Evolutionary conservation across 305 asterid species (phyloP).

Genomic region (Fraxinus velutina): DNA sequence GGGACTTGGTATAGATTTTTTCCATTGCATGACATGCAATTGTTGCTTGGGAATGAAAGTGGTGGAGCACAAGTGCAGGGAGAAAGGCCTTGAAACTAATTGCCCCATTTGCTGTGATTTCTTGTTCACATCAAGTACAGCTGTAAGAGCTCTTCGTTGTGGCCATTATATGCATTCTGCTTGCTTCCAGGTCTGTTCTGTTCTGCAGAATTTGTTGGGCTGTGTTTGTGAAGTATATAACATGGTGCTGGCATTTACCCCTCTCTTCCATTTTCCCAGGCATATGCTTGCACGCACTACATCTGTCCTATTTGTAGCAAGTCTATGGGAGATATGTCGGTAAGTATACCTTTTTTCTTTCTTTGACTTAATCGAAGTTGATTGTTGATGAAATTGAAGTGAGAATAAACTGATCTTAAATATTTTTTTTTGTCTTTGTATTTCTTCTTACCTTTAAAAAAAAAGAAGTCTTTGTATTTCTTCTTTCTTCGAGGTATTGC

Average conservation of each 20-base stretch:
- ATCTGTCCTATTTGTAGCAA: constrained; percentile 96
- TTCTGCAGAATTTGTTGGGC: not conserved
- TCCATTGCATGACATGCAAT: constrained; percentile 98
- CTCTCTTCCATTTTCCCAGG: constrained; percentile 44
- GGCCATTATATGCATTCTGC: constrained; percentile 99
- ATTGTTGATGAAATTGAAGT: not conserved
- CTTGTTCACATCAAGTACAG: constrained; percentile 83
- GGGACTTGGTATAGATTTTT: constrained; percentile 89
- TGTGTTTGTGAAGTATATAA: not conserved
- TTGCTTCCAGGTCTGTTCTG: constrained; percentile 79
- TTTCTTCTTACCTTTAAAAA: not conserved
- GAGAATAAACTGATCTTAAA: not conserved
- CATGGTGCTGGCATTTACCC: constrained; percentile 3
- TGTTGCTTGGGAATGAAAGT: constrained; percentile 76
- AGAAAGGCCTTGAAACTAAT: constrained; percentile 94
- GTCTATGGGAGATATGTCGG: constrained; percentile 99
- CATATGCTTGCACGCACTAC: constrained; percentile 92
- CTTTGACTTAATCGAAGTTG: not conserved
- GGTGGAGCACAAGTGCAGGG: constrained; percentile 87
- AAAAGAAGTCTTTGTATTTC: not conserved
- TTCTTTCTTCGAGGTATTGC: constrained; percentile 4
- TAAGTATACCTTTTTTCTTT: constrained; percentile 36
- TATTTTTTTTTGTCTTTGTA: not conserved
- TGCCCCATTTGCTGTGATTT: constrained; percentile 96
- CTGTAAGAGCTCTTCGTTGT: constrained; percentile 93